Conservation (phyloP, 2,329 filamentous ascomycete species). For the Colletotrichum chrysophilum region DNA sequence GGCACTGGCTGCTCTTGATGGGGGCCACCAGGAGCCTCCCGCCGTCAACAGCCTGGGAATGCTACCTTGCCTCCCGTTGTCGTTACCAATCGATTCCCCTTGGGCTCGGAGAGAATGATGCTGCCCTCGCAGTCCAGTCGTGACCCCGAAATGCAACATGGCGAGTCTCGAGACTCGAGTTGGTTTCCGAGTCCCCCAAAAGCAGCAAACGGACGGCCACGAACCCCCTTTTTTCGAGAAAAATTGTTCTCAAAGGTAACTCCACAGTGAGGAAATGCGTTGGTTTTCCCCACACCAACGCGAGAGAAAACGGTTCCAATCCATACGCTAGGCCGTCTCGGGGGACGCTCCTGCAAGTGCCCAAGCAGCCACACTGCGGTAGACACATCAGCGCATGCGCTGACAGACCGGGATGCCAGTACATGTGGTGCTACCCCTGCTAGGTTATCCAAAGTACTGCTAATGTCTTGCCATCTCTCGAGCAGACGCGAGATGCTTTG, state of each 20-base stretch:
- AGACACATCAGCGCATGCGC: constrained; percentile 7
- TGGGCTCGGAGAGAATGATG: not conserved
- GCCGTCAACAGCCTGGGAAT: constrained; percentile 15
- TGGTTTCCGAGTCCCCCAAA: not conserved
- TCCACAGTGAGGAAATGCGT: constrained; percentile 18
- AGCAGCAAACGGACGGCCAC: not conserved
- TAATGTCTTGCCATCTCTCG: not conserved
- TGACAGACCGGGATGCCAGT: not conserved
- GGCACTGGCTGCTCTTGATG: not conserved
- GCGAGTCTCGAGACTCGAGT: not conserved
- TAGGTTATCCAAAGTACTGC: not conserved
- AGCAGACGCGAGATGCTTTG: not conserved
- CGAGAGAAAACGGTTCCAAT: constrained; percentile 11
- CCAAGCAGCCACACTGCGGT: constrained; percentile 2
- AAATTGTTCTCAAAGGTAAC: not conserved
- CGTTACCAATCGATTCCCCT: constrained; percentile 10
- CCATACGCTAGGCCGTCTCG: constrained; percentile 2
- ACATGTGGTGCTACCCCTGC: not conserved
- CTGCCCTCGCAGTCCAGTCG: not conserved
- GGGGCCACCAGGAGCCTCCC: constrained; percentile 18
- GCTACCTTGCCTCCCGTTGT: not conserved
- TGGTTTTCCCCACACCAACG: constrained; percentile 17
- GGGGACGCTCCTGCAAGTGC: constrained; percentile 4
- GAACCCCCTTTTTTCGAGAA: constrained; percentile 1
- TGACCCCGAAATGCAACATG: not conserved